A percentile compares a stretch with the other conserved stretches of the same genome.
Conservation (phyloP, 192 early-diverging fungal species). For the Coemansia sp. region DNA sequence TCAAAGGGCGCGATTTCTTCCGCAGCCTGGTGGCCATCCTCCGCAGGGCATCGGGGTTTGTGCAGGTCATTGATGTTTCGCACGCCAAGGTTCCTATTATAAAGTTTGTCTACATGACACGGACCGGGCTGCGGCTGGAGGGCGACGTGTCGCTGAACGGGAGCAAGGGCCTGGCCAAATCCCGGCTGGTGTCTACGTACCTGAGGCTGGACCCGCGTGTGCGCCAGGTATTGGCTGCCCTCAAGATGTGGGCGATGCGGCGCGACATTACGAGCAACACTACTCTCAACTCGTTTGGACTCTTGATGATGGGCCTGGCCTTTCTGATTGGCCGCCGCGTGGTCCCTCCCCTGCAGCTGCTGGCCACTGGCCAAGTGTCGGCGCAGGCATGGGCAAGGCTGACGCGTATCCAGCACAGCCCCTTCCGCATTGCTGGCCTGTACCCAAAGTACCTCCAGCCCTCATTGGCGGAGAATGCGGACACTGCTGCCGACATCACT, state of each 20-base stretch:
- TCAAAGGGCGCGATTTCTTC: no score
- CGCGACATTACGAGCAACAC: constrained; percentile 12
- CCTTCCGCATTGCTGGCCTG: not conserved
- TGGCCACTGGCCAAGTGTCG: constrained; percentile 2
- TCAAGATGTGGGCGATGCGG: constrained; percentile 30
- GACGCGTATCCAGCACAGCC: not conserved
- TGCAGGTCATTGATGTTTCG: constrained; percentile 3
- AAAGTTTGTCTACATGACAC: constrained; percentile 22
- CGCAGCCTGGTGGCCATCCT: not conserved
- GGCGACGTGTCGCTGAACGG: constrained; percentile 37
- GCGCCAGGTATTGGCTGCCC: constrained; percentile 10
- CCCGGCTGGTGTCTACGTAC: constrained; percentile 14
- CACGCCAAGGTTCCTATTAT: constrained; percentile 38
- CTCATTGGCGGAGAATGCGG: not conserved
- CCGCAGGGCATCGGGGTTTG: not conserved
- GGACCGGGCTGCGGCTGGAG: not conserved
- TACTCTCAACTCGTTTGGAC: constrained; percentile 35
- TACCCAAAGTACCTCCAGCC: not conserved
- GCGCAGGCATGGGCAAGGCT: constrained; percentile 5
- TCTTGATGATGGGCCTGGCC: constrained; percentile 42
- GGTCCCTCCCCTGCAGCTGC: constrained; percentile 41
- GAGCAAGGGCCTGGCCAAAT: constrained; percentile 18
- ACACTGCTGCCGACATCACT: no score
- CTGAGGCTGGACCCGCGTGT: constrained; percentile 26
- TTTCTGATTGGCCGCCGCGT: constrained; percentile 30